Base-by-base conservation (phyloP, 2,329 filamentous ascomycete genomes). In the Alternaria novae-zelandiae region DNA sequence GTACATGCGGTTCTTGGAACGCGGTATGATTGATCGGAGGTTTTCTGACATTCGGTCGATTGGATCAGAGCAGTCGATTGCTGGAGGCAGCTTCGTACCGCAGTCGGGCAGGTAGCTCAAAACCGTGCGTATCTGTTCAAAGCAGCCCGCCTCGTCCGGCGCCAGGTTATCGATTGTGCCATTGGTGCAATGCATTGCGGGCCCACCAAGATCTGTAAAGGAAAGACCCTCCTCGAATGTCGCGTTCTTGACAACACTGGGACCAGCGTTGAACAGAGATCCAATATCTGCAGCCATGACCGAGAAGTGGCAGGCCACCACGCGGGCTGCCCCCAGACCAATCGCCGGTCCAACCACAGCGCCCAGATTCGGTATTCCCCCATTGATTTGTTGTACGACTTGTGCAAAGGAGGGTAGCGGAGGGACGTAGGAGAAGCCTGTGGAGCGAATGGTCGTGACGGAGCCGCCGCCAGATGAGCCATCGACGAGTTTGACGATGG, bases 91-190 rank as follows among this genome's bases (percentile, higher is more conserved):
- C 30, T 86, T 82, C 3, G 81, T 83, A 0, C 88, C 88, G 30
- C 81, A 86, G 64, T 88, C 86, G 1, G 88, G 88, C 2, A 90
- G 77, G 66, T 86, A 90, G 23, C 82, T 78, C 20, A 90, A 72
- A 1, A 90, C 83, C 0, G 82, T 86, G 2, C 86, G 80, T 5
- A 90, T 72, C 72, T 90, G 88, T 68, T 86, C 84, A 63, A 89
- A 90, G 64, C 87, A 89, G 43, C 85, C 87, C n/a, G 81, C 81
- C 73, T 90, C 88, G 63, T 88, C 84, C 5, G 82, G 80, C 0
- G 88, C 88, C 3, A 89, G 79, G 57, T 90, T 90, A 64, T 90
- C 88, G 53, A 90, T 89, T 0, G 88, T 90, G 0, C 88, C 88
- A 62, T 90, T 90, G 1, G 86, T 86, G 68, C 87, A 89, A 70